Evolutionary conservation across 1,139 yeast species (phyloP), one percentile per base, ranked within the genome.

Genomic region (Candida dubliniensis): DNA sequence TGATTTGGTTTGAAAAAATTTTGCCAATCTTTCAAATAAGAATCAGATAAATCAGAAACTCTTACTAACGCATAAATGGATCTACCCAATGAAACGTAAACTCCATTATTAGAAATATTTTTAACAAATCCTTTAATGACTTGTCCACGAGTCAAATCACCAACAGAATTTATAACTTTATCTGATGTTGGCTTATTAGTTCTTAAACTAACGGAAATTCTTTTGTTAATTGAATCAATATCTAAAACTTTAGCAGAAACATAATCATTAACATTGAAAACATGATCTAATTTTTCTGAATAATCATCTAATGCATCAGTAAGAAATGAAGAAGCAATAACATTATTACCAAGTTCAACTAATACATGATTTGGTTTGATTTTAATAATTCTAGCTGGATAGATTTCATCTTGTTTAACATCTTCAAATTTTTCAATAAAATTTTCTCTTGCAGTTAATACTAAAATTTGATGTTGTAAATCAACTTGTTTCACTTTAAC

Each of bases 11-110:
- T 76, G 72, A 78, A 88, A 52, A 75, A 78, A 53, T 81, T 81
- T 69, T 87, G 87, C 98, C 98, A 93, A 51, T 93, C 96, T 55
- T 84, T 84, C 58, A 89, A 69, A 58, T 71, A 87, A 1, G 85
- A 74, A 57, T 93, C 98, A 9, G 95, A 87, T 41, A 91, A 71
- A 62, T 91, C 93, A 38, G 85, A 67, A 40, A 89, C 83, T 59
- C 89, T 84, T 30, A 88, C 96, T 58, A 93, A 81, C 2, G 93
- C 98, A 56, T 80, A 80, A 25, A 87, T 73, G 1, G 76, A 70
- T 53, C 88, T 77, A 30, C 95, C 91, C 49, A 93, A 69, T 18
- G 88, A 76, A 39, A 93, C 84, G 59, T 86, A 88, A 30, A 91
- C 65, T 63, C 98, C 98, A 47, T 82, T 79, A 54, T 84, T 82